These are phyloP conservation scores for Exophiala sp. DNA, from an alignment of 2,329 filamentous ascomycete species.

Conservation along the genomic window DNA sequence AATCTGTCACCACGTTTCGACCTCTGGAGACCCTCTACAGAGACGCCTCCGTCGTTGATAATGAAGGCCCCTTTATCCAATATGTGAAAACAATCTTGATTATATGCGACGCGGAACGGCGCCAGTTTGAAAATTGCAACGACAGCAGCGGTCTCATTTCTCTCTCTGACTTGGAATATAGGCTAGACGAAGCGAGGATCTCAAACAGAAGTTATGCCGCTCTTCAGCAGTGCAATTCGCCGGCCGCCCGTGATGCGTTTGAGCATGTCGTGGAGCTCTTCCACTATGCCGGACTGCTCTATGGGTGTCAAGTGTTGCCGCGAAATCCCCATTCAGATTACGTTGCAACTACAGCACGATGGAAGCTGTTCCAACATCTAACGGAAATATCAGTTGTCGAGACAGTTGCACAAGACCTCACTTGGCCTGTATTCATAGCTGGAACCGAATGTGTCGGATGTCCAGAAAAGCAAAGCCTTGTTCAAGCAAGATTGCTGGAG, in stretches of 20 bases:
- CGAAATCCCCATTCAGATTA: neutral
- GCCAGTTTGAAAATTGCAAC: neutral
- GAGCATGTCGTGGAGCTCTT: conserved; percentile 29
- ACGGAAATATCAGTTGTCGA: conserved; percentile 6
- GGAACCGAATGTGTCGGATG: conserved; percentile 27
- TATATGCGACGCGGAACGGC: neutral
- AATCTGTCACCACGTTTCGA: conserved; percentile 2
- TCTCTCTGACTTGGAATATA: neutral
- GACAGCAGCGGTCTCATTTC: neutral
- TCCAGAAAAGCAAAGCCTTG: conserved; percentile 10
- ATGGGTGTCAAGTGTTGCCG: conserved; percentile 26
- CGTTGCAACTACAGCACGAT: neutral
- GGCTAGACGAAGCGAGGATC: neutral
- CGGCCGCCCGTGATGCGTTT: conserved; percentile 17
- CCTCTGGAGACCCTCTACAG: neutral
- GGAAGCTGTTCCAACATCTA: neutral
- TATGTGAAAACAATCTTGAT: neutral
- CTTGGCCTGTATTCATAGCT: conserved; percentile 31
- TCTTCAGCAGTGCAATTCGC: neutral
- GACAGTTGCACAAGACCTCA: conserved; percentile 29
- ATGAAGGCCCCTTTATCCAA: neutral
- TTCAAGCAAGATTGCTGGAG: conserved; percentile 9
- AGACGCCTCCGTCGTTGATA: neutral
- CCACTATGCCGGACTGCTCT: conserved; percentile 30
- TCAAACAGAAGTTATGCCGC: neutral